Base-by-base conservation (phyloP, 2,329 filamentous ascomycete species). In the Xylariaceae sp. region DNA sequence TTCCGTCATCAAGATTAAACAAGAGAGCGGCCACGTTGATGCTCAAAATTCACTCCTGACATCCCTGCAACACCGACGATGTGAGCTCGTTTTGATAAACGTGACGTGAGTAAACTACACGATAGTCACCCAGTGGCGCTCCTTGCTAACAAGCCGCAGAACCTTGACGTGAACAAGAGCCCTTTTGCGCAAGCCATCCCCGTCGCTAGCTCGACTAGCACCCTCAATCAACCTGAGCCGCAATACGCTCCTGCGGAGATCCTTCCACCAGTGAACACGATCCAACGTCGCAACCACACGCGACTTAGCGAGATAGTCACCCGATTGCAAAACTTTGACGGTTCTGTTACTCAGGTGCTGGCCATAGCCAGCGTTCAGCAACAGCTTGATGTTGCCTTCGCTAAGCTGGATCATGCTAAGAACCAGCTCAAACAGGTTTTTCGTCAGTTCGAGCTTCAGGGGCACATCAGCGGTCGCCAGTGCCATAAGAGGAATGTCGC, bases 291-390 rank as follows among this genome's bases (percentile, higher is more conserved):
- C 37, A 58, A 60, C 39, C 48, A 51, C 5, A 29, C 33, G 11
- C 49, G 52, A 9, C 16, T 60, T 7, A 32, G n/a, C 9, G 37
- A 37, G 1, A 49, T 58, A 20, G 43, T 51, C 8, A 29, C 36
- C 27, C 44, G 55, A 15, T 24, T 60, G n/a, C 44, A 60, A 21
- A 48, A 60, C 39, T 47, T 53, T 21, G 24, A 52, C 23, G 55
- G 58, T n/a, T 45, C 51, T 20, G 33, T 60, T n/a, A 43, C 48
- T 8, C 41, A 58, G 35, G 33, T 60, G 39, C 18, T 56, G 2
- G 40, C 44, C 10, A 32, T 60, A 39, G 55, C 58, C 15, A 50
- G 16, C 27, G 18, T 56, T 13, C 58, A 58, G 21, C 44, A 53
- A 15, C 41, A 60, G 43, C 23, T 60, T 11, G 49, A 58, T n/a